These are phyloP conservation scores for Termitomyces sp. DNA, from an alignment of 768 basidiomycete genomes.

Conservation along the genomic window DNA sequence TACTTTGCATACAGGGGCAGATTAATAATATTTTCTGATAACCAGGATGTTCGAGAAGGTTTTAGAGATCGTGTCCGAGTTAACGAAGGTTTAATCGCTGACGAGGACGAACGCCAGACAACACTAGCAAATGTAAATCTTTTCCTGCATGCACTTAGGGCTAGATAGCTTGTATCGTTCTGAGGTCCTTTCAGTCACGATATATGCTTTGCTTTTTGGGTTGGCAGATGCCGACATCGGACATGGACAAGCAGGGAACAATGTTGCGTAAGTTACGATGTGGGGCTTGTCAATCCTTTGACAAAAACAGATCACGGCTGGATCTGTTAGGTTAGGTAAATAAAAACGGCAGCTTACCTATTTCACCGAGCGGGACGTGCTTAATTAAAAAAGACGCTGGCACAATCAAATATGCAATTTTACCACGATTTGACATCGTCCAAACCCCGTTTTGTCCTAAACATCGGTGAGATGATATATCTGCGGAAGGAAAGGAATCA, in stretches of 20 bases:
- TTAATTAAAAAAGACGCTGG: too few species aligned
- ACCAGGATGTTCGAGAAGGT: too few species aligned
- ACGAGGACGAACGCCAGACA: slow-evolving; percentile 68
- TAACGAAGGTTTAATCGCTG: slow-evolving; percentile 65
- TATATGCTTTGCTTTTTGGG: background rate
- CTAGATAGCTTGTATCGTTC: slow-evolving; percentile 61
- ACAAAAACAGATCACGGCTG: too few species aligned
- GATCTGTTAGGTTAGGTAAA: too few species aligned
- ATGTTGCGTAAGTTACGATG: too few species aligned
- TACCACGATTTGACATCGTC: too few species aligned
- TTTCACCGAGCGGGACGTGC: background rate
- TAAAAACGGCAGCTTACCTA: too few species aligned
- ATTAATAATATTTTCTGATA: too few species aligned
- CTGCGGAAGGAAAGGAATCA: too few species aligned
- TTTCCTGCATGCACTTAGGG: slow-evolving; percentile 79
- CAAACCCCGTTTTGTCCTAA: background rate
- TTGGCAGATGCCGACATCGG: too few species aligned
- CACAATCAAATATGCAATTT: too few species aligned
- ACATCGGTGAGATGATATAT: background rate
- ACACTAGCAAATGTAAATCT: slow-evolving; percentile 92
- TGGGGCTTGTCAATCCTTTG: background rate
- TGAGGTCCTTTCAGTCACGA: slow-evolving; percentile 27
- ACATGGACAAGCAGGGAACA: too few species aligned
- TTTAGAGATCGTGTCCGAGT: slow-evolving; percentile 41
- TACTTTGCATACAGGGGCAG: background rate